A percentile compares a stretch with the other conserved stretches of the same genome.
Evolutionary conservation across 2,329 filamentous ascomycete species (phyloP).

Genomic region (Aspergillus fijiensis): DNA sequence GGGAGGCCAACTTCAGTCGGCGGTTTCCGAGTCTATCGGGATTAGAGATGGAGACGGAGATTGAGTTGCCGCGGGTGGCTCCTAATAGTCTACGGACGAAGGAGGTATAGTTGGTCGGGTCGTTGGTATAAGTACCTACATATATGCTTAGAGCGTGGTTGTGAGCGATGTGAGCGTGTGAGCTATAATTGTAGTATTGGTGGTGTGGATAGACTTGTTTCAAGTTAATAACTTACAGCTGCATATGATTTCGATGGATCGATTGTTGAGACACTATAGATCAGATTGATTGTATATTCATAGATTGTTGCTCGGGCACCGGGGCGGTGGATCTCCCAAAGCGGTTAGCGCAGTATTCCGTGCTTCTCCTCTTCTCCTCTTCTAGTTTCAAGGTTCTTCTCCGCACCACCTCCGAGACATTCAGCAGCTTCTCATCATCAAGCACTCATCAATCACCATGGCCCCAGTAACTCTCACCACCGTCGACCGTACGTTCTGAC

Average conservation of each 20-base stretch:
- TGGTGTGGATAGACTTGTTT: neutral
- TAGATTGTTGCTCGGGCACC: too few species aligned
- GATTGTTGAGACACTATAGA: too few species aligned
- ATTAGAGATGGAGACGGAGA: conserved; percentile 79
- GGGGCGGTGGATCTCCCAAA: neutral
- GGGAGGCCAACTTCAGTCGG: conserved; percentile 73
- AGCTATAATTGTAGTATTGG: conserved; percentile 1
- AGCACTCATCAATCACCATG: conserved; percentile 26
- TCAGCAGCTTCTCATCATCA: neutral
- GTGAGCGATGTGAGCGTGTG: neutral
- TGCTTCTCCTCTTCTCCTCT: neutral
- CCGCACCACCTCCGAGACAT: neutral
- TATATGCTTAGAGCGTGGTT: conserved; percentile 4
- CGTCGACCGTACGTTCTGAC: conserved; percentile 33
- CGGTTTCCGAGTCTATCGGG: conserved; percentile 81
- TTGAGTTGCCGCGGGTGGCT: conserved; percentile 41
- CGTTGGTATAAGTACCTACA: neutral
- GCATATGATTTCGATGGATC: too few species aligned
- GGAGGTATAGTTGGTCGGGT: conserved; percentile 36
- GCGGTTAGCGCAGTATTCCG: neutral
- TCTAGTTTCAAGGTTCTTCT: neutral
- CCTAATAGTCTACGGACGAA: conserved; percentile 37
- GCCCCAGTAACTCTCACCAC: conserved; percentile 36
- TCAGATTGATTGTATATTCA: too few species aligned
- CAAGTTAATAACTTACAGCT: too few species aligned